Evolutionary conservation across 306 rosid genomes (phyloP).

Genomic region (Castanopsis chinensis): DNA sequence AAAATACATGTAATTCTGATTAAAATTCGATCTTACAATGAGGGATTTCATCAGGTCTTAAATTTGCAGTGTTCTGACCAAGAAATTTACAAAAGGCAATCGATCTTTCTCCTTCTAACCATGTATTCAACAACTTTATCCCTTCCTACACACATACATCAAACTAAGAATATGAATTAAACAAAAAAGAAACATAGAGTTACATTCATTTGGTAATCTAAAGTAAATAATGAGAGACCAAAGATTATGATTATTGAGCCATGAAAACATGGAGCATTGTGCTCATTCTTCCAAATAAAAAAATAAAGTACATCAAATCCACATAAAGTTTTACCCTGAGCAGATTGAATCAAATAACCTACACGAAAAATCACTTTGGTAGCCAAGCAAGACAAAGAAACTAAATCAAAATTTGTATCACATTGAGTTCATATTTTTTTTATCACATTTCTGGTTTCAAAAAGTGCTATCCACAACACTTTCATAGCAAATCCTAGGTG

Average conservation of each 20-base stretch:
- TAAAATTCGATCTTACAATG: slow-evolving; percentile 47
- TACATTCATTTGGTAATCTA: background rate
- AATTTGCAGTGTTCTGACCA: slow-evolving; percentile 64
- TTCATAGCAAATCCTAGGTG: too few relatives aligned
- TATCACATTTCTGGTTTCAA: too few relatives aligned
- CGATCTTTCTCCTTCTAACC: slow-evolving; percentile 88
- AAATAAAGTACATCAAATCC: background rate
- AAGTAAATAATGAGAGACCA: background rate
- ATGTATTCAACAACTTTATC: slow-evolving; percentile 71
- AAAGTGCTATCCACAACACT: too few relatives aligned
- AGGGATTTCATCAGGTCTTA: slow-evolving; percentile 64
- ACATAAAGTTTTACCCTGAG: too few relatives aligned
- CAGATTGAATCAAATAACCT: too few relatives aligned
- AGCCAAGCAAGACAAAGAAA: too few relatives aligned
- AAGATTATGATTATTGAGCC: background rate
- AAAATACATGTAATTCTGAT: background rate
- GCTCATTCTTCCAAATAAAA: background rate
- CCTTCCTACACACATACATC: slow-evolving; percentile 57
- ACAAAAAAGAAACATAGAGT: background rate
- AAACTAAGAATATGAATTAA: background rate
- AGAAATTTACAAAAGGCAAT: slow-evolving; percentile 68
- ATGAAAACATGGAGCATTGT: background rate
- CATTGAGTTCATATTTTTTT: background rate
- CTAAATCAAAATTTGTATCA: too few relatives aligned
- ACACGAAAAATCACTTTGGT: too few relatives aligned